Evolutionary conservation across 2,329 filamentous ascomycete species (phyloP).

Genomic region (Apiospora koreana): DNA sequence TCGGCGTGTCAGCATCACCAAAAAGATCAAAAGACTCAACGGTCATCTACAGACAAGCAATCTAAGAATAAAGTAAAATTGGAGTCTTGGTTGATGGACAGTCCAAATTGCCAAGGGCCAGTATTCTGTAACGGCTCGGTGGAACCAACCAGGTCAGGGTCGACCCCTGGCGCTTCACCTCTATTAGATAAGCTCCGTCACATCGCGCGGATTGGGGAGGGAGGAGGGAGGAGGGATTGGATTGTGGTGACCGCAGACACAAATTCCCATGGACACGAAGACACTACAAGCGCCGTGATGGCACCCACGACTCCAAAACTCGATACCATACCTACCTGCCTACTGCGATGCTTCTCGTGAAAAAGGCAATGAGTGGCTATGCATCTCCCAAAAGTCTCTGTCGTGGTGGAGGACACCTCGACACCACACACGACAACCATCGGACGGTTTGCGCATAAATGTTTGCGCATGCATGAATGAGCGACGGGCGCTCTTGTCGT

Average conservation of each 20-base stretch:
- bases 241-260: neutral
- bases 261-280: neutral
- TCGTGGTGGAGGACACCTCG: neutral
- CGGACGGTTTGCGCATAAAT: neutral
- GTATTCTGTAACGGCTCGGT: conserved; percentile 5
- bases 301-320: neutral
- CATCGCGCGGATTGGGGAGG: neutral
- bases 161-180: neutral
- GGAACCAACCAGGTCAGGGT: neutral
- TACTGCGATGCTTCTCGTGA: neutral
- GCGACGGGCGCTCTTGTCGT: neutral
- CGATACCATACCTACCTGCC: neutral
- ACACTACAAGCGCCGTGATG: neutral
- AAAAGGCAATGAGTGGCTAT: neutral
- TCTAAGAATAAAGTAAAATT: conserved; percentile 7
- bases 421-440: neutral
- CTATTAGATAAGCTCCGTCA: neutral
- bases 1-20: neutral
- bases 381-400: neutral
- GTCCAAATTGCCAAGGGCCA: neutral
- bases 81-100: neutral
- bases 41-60: neutral
- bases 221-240: neutral
- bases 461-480: neutral
- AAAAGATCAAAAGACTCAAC: neutral